A percentile compares a stretch with the other conserved stretches of the same genome.
Conservation (phyloP, 2,329 filamentous ascomycete species). For the Cryphonectria parasitica region DNA sequence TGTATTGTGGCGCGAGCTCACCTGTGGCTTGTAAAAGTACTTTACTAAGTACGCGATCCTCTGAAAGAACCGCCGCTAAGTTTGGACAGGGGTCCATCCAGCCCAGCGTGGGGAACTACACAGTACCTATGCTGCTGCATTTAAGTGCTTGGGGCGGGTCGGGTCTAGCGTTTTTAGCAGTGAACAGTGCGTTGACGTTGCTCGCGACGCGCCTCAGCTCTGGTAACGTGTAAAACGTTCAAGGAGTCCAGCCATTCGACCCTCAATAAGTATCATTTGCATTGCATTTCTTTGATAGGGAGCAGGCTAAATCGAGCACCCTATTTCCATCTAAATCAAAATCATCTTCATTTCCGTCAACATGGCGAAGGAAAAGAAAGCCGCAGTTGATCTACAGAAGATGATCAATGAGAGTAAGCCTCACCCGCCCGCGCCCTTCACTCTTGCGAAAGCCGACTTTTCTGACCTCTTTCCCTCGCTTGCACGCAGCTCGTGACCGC, state of each 20-base stretch:
- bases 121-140: not conserved
- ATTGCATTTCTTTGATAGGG: not conserved
- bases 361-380: conserved; percentile 34
- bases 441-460: conserved; percentile 9
- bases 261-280: not conserved
- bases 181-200: not conserved
- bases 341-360: not conserved
- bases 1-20: conserved; percentile 24
- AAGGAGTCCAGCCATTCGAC: not conserved
- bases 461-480: not conserved
- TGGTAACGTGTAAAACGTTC: not conserved
- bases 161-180: not conserved
- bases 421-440: not conserved
- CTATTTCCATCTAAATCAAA: not conserved
- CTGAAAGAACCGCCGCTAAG: not conserved
- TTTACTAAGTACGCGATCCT: not conserved
- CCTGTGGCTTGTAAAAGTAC: conserved; percentile 8
- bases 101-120: not conserved
- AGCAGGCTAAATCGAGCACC: not conserved
- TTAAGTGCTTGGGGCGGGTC: not conserved
- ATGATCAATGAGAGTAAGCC: conserved; percentile 56
- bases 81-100: not conserved
- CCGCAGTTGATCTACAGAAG: conserved; percentile 56
- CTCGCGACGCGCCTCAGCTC: conserved; percentile 4
- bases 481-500: conserved; percentile 61